Base-by-base conservation (phyloP, 768 basidiomycete genomes). In the Porphyrellus cyaneotinctus region DNA sequence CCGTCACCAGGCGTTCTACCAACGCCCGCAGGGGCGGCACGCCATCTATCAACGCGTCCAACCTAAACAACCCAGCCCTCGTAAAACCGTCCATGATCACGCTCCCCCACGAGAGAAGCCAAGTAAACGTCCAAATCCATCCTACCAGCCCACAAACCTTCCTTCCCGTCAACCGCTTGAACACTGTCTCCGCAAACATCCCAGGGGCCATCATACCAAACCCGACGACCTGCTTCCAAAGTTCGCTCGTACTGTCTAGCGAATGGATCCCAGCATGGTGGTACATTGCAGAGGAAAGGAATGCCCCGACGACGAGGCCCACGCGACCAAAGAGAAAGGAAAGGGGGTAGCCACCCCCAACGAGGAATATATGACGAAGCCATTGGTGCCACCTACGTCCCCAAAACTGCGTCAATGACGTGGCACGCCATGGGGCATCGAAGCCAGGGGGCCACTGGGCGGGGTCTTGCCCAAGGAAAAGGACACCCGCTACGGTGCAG, bases 301-400 rank as follows among this genome's bases (percentile, higher is more conserved):
- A 39, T 11, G 38, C 18, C 9, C 38, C 38, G 22, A 39, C 20
- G 8, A 23, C 13, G 12, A 39, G 9, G 20, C 22, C 48, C 28
- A 4, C 17, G 37, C 22, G 38, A 17, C 38, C 38, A 41, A 33
- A 33, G 32, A 33, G 5, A 17, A 42, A 49, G 39, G 48, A 49
- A 26, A 49, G 48, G 18, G 48, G 48, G 18, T 49, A 49, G 14
- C 48, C 48, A 5, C 31, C 48, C 22, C 18, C 31, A 33, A 49
- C 39, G 23, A 49, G 48, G 31, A 49, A 49, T n/a, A 32, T 23
- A 23, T 49, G 48, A 9, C 48, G 48, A 32, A 49, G 30, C 48
- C 48, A 49, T 30, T 49, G 48, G 30, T 49, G 48, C 48, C 48
- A 49, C 30, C 48, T 49, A 11, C 30, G 38, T 22, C 48, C 48